phyloP scores from a whole-genome alignment of 192 early-diverging fungal genomes.

The Thamnidium elegans region DNA sequence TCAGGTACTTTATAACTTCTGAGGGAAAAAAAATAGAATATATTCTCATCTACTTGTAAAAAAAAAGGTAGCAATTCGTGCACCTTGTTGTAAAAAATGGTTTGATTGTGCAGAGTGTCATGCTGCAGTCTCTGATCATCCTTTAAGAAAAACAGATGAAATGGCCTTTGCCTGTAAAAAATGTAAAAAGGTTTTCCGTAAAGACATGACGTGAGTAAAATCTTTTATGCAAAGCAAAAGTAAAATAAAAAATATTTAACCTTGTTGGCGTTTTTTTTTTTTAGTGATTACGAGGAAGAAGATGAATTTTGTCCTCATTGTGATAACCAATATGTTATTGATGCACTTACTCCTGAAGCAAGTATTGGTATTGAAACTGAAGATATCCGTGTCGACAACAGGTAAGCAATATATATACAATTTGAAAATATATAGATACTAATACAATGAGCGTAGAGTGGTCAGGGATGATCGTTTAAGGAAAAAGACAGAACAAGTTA shows the following conservation, averaged over 20 bases:
- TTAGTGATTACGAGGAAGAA: conserved; percentile 83
- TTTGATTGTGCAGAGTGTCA: conserved; percentile 98
- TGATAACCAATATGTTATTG: conserved; percentile 95
- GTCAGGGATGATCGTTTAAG: conserved; percentile 28
- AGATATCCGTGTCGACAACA: conserved; percentile 76
- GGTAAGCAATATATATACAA: conserved; percentile 31
- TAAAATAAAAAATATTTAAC: background rate
- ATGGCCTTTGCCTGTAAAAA: conserved; percentile 98
- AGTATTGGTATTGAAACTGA: conserved; percentile 90
- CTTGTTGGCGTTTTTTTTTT: background rate
- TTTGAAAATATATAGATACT: background rate
- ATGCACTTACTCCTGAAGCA: conserved; percentile 85
- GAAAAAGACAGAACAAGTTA: conserved; percentile 1
- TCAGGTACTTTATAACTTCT: conserved; percentile 57
- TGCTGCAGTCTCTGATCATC: conserved; percentile 72
- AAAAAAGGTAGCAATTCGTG: conserved; percentile 80
- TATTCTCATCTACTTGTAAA: background rate
- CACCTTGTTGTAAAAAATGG: conserved; percentile 93
- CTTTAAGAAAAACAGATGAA: conserved; percentile 76
- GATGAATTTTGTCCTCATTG: conserved; percentile 99
- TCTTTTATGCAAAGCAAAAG: background rate
- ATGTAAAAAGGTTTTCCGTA: conserved; percentile 62
- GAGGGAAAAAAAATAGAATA: background rate
- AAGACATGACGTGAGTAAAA: conserved; percentile 24
- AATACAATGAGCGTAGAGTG: conserved; percentile 10